Percentiles rank a stretch among this genome's conserved stretches.
These are phyloP conservation scores for Larix kaempferi DNA, from an alignment of 75 land plant genomes.

Conservation along the genomic window DNA sequence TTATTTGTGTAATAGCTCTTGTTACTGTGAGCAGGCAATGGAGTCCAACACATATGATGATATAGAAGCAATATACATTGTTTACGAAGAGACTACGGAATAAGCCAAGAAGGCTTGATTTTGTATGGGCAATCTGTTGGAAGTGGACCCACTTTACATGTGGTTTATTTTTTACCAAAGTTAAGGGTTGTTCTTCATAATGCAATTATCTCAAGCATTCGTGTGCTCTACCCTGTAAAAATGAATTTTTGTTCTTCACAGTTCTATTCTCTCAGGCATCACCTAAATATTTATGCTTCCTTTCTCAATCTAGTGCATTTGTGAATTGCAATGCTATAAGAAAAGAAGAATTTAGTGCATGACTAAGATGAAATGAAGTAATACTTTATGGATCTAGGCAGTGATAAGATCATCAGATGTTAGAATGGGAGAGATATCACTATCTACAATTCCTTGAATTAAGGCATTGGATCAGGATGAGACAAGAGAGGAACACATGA, in stretches of 20 bases:
- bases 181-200: constrained; percentile 90
- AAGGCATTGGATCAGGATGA: constrained; percentile 44
- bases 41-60: constrained; percentile 27
- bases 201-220: constrained; percentile 86
- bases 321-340: not conserved
- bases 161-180: constrained; percentile 59
- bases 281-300: too few relatives aligned
- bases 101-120: constrained; percentile 79
- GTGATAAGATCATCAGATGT: constrained; percentile 41
- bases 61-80: constrained; percentile 92
- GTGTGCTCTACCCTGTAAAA: constrained; percentile 89
- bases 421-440: constrained; percentile 50
- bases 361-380: not conserved
- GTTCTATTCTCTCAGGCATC: too few relatives aligned
- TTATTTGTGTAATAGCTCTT: not conserved
- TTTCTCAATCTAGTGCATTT: too few relatives aligned
- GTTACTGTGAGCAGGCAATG: constrained; percentile 8
- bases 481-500: constrained; percentile 44
- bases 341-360: not conserved
- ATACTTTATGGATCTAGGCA: constrained; percentile 45
- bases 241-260: constrained; percentile 91
- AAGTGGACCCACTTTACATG: constrained; percentile 87
- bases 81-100: constrained; percentile 70
- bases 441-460: constrained; percentile 57
- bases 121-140: constrained; percentile 96